Evolutionary conservation across 2,329 filamentous ascomycete species (phyloP), one percentile per base, ranked within the genome.

Genomic region (Elsinoe australis): DNA sequence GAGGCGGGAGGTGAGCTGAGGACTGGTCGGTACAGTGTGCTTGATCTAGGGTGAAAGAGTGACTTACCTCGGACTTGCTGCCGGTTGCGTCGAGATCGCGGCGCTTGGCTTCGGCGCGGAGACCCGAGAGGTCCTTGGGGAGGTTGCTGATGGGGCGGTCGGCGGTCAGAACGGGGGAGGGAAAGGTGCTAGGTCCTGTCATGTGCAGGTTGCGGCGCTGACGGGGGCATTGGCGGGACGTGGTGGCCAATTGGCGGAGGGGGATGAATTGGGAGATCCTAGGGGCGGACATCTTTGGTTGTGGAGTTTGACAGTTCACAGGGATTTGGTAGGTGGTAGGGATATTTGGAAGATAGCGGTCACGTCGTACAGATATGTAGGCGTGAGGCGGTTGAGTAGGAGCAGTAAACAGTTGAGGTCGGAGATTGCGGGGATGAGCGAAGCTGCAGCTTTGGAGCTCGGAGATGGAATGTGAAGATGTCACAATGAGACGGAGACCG

Each of bases 121-220:
- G 68, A 48, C 75, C 72, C 42, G 70, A 65, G 35, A 76, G 62
- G 52, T 68, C 73, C 52, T 70, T 70, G 50, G 74, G 71, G 26
- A 72, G 65, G 51, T 75, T 74, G 69, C 68, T 28, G n/a, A 29
- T 47, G 14, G 73, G 67, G 56, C 72, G 73, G 55, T 78, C 75
- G 24, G 69, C 63, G 60, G 57, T 72, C 58, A 63, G 68, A 64
- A 69, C 65, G 58, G 61, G 69, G 54, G 66, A 76, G 58, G 66
- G 68, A 52, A 73, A 78, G 44, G 76, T 76, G 21, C 76, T 69
- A 31, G 73, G 72, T 48, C 77, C 77, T 28, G 78, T 81, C 67
- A 80, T 79, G 65, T 76, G 74, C 42, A 81, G 70, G 49, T 64
- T 62, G 55, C 78, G 77, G 56, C 61, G 58, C 50, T 67, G 59